Evolutionary conservation across 768 basidiomycete genomes (phyloP).

Genomic region (Boletus sensibilis): DNA sequence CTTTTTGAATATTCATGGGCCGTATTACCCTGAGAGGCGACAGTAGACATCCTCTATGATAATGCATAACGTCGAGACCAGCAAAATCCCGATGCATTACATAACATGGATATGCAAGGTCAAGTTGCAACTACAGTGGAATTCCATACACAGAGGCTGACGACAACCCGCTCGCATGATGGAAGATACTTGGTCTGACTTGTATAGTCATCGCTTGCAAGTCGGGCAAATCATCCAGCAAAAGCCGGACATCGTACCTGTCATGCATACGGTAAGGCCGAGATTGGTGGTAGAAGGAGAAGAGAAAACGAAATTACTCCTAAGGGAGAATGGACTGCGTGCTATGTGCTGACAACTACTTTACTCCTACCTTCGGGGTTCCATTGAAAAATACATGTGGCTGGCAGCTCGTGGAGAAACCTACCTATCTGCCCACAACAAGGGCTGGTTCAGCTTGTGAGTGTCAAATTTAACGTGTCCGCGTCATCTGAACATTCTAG

Average conservation of each 20-base stretch:
- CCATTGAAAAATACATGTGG: conserved; percentile 2
- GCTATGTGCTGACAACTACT: conserved; percentile 7
- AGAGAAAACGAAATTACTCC: conserved; percentile 19
- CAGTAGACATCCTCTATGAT: too few species aligned
- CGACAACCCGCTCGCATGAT: too few species aligned
- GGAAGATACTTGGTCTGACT: not conserved
- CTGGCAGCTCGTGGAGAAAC: conserved; percentile 35
- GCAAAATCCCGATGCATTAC: too few species aligned
- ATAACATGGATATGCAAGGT: too few species aligned
- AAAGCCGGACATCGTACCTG: conserved; percentile 81
- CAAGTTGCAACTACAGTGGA: too few species aligned
- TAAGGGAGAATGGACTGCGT: not conserved
- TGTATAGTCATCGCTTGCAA: not conserved
- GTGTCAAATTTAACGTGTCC: not conserved
- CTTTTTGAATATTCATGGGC: too few species aligned
- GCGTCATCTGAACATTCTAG: conserved; percentile 8
- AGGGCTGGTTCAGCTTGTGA: not conserved
- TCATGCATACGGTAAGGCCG: conserved; percentile 20
- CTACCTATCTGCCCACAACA: conserved; percentile 84
- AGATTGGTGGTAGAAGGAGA: conserved; percentile 9
- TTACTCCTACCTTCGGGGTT: conserved; percentile 10
- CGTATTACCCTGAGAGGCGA: too few species aligned
- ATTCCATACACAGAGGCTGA: too few species aligned
- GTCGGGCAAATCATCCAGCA: conserved; percentile 53
- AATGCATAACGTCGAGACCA: too few species aligned